Base-by-base conservation (phyloP, 1,284 basidiomycete species). In the Ganoderma leucocontextum region DNA sequence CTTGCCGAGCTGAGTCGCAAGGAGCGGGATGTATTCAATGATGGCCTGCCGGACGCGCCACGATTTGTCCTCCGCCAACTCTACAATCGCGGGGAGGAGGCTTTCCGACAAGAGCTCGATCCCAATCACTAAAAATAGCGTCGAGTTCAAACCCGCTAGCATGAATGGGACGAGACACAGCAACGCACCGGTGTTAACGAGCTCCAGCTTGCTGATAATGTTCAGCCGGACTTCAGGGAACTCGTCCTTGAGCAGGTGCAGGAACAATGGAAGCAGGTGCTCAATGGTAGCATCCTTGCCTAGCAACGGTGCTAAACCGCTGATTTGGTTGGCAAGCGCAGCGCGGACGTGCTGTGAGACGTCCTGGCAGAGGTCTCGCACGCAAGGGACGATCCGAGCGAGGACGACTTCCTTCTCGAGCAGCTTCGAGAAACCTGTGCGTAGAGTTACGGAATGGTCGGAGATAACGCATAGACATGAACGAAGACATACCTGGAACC, bases 41-140 rank as follows among this genome's bases (percentile, higher is more conserved):
- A 99, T 99, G 17, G 98, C 98, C 82, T 99, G 98, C 75, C 98
- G 93, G 53, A 99, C 98, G 62, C 98, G 93, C 98, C 98, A 99
- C 75, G 98, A 98, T 82, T 99, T 99, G 86, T 99, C 98, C 82
- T 99, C 98, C 33, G 98, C 97, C 58, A 99, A 86, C 80, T 99
- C 95, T 75, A 99, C 95, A 75, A 99, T 99, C 41, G 98, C 98
- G 9, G 98, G 98, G 29, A 99, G 88, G 47, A 99, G 90, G 70
- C 96, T 98, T 78, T 98, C 96, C 6, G 96, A 97, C 60, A 99
- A 85, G 25, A 97, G 87, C 70, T 99, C 96, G 77, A 99, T 98
- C 60, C 98, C 98, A 74, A 99, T 99, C 47, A 99, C 98, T 96
- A 61, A 66, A 38, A 70, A 52, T 63, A 36, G 25, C 55, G 33